Evolutionary conservation across 2,329 filamentous ascomycete genomes (phyloP).

Genomic region (Penicillium hesseltinei): DNA sequence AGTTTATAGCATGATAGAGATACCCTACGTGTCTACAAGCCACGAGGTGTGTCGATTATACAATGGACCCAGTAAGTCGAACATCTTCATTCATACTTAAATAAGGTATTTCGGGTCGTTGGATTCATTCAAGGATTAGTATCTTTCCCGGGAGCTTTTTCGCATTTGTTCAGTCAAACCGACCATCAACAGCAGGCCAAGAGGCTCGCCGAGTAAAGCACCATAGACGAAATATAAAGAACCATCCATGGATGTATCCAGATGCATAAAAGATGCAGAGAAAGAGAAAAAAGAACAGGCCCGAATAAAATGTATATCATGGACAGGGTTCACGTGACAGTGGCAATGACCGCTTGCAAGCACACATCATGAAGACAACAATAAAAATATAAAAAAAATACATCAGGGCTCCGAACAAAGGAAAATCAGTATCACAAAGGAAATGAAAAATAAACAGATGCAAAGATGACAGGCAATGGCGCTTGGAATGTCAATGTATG

Average conservation of each 20-base stretch:
- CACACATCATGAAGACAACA: conserved; percentile 25
- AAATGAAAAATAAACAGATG: conserved; percentile 17
- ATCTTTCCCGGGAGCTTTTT: conserved; percentile 16
- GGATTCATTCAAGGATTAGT: conserved; percentile 26
- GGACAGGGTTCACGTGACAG: conserved; percentile 23
- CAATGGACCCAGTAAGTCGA: not conserved
- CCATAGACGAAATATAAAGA: not conserved
- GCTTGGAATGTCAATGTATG: conserved; percentile 2
- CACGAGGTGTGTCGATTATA: not conserved
- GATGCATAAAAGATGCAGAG: conserved; percentile 1
- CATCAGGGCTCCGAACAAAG: conserved; percentile 22
- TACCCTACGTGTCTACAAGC: not conserved
- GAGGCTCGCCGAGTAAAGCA: not conserved
- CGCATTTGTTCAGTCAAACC: not conserved
- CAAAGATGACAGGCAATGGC: conserved; percentile 6
- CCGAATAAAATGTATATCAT: conserved; percentile 16
- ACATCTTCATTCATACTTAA: conserved; percentile 6
- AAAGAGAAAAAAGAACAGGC: conserved; percentile 1
- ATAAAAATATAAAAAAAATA: conserved; percentile 18
- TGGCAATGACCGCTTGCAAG: conserved; percentile 31
- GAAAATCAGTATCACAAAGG: conserved; percentile 22
- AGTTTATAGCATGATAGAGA: not conserved
- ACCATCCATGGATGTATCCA: not conserved
- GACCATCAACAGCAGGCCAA: not conserved
- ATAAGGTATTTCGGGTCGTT: conserved; percentile 13